Evolutionary conservation across 768 basidiomycete species (phyloP).

Genomic region (Tylopilus sp.): DNA sequence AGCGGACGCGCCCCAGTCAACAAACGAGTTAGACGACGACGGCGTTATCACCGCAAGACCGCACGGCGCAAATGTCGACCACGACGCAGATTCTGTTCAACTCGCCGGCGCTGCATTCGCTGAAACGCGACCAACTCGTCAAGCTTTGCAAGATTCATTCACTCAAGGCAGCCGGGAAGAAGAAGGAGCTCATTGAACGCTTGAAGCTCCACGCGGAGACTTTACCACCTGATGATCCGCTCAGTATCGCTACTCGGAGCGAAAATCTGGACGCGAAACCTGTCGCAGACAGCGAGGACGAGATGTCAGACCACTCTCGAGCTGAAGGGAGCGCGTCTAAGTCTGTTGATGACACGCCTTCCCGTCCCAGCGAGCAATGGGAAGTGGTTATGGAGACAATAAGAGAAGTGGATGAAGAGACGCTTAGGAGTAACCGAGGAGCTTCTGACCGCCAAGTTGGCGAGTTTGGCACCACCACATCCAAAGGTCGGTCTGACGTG

Average conservation of each 20-base stretch:
- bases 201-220: constrained; percentile 64
- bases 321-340: constrained; percentile 6
- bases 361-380: constrained; percentile 79
- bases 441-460: constrained; percentile 36
- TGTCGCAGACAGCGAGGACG: constrained; percentile 32
- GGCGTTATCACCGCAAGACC: not conserved
- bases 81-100: constrained; percentile 82
- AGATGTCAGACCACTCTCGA: constrained; percentile 23
- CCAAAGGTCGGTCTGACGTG: constrained; percentile 49
- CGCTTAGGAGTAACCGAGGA: constrained; percentile 43
- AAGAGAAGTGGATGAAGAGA: constrained; percentile 57
- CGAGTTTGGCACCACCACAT: constrained; percentile 73
- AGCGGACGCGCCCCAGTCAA: constrained; percentile 12
- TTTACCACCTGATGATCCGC: constrained; percentile 54
- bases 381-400: constrained; percentile 85
- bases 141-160: constrained; percentile 83
- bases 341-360: constrained; percentile 22
- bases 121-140: constrained; percentile 81
- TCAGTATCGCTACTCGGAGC: constrained; percentile 53
- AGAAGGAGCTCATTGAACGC: constrained; percentile 63
- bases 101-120: constrained; percentile 77
- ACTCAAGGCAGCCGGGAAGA: constrained; percentile 80
- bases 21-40: constrained; percentile 7
- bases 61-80: constrained; percentile 47
- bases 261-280: constrained; percentile 37